Conservation (phyloP, 805 yeast genomes). For the Yamadazyma sp. region DNA sequence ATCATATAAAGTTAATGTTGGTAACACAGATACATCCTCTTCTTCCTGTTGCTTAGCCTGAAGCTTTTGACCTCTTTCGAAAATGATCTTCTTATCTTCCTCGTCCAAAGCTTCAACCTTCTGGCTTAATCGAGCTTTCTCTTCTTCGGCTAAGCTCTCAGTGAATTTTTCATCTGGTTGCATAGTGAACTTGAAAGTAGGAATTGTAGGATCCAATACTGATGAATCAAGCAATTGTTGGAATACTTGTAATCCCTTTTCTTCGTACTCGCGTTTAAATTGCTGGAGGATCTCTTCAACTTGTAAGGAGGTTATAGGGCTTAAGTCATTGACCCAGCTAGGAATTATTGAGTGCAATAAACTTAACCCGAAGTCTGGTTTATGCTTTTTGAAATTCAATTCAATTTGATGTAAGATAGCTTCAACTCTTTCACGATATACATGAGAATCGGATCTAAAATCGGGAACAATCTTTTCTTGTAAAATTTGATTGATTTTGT, state of each 20-base stretch:
- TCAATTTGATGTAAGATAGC: conserved; percentile 90
- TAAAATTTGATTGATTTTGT: conserved; percentile 48
- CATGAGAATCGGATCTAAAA: conserved; percentile 22
- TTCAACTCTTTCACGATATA: conserved; percentile 52
- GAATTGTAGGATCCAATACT: conserved; percentile 44
- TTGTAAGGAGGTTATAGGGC: conserved; percentile 67
- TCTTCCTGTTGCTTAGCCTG: conserved; percentile 61
- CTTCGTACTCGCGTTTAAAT: conserved; percentile 61
- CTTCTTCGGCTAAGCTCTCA: conserved; percentile 52
- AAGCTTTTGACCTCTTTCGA: conserved; percentile 57
- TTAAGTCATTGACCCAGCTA: conserved; percentile 80
- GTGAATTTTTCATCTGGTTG: conserved; percentile 63
- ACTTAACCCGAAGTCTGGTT: conserved; percentile 85
- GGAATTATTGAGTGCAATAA: conserved; percentile 73
- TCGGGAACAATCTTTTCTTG: conserved; percentile 37
- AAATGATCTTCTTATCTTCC: conserved; percentile 57
- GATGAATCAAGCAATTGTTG: conserved; percentile 55
- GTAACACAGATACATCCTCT: conserved; percentile 78
- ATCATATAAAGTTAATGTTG: conserved; percentile 72
- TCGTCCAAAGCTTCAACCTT: conserved; percentile 48
- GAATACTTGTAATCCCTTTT: conserved; percentile 54
- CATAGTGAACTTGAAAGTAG: conserved; percentile 74
- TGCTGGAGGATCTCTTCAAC: conserved; percentile 58
- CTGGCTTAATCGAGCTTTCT: conserved; percentile 47
- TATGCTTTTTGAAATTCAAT: conserved; percentile 77